These are phyloP conservation scores for Globisporangium okanoganense DNA, from an alignment of 352 stramenopile genomes.

Conservation along the genomic window DNA sequence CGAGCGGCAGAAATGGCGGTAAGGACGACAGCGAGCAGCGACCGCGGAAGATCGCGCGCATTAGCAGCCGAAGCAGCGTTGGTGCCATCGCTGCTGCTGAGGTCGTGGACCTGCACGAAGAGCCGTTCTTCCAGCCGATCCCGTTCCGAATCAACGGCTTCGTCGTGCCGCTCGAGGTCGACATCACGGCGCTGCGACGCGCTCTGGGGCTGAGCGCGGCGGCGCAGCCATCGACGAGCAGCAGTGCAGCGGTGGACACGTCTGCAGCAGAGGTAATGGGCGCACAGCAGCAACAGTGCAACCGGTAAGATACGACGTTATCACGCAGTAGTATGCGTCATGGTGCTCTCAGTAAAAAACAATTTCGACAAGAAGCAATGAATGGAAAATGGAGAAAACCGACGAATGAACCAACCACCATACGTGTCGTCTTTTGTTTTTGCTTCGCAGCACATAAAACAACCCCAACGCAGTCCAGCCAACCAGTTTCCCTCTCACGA, in stretches of 20 bases:
- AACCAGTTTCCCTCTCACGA: neutral
- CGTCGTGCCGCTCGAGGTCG: conserved; percentile 63
- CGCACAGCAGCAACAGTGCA: conserved; percentile 9
- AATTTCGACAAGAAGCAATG: neutral
- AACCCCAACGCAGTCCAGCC: neutral
- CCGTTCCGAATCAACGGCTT: conserved; percentile 75
- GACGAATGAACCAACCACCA: neutral
- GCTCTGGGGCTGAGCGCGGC: conserved; percentile 30
- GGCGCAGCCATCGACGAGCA: conserved; percentile 3
- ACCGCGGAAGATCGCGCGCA: conserved; percentile 41
- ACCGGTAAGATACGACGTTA: neutral
- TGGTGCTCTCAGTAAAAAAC: neutral
- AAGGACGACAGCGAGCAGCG: conserved; percentile 27
- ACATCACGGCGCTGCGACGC: conserved; percentile 54
- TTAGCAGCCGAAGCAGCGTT: conserved; percentile 10
- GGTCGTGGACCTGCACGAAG: conserved; percentile 29
- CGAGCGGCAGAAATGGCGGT: conserved; percentile 25
- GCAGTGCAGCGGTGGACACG: conserved; percentile 2
- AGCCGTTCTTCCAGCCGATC: conserved; percentile 51
- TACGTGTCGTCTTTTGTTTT: neutral
- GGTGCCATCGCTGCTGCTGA: conserved; percentile 1
- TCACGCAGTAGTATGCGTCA: neutral
- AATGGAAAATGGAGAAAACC: neutral
- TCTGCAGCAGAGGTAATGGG: conserved; percentile 6
- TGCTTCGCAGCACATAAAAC: neutral